phyloP scores from a whole-genome alignment of 192 early-diverging fungal species.

The Mortierella alpina region DNA sequence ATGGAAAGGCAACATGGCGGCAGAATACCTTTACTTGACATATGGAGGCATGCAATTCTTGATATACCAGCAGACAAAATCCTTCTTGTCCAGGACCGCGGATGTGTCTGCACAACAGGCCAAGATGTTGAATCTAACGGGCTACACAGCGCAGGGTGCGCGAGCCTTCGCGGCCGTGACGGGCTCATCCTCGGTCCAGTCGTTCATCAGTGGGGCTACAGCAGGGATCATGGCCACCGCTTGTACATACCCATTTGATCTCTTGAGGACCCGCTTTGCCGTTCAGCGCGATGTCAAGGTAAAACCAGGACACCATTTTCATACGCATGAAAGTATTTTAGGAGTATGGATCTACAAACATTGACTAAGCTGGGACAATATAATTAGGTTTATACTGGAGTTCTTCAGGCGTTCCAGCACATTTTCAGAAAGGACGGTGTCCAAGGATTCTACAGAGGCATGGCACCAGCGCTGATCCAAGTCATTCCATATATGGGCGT shows the following conservation, averaged over 20 bases:
- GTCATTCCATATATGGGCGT: conserved; percentile 97
- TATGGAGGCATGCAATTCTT: conserved; percentile 93
- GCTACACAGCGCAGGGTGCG: background rate
- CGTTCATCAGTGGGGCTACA: conserved; percentile 82
- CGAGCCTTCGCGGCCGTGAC: conserved; percentile 37
- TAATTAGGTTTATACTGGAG: conserved; percentile 69
- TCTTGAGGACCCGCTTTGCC: conserved; percentile 94
- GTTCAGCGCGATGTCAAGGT: conserved; percentile 74
- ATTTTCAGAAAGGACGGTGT: conserved; percentile 83
- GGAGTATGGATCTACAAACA: background rate
- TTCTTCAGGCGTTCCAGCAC: conserved; percentile 70
- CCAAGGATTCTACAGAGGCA: conserved; percentile 86
- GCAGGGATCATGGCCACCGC: conserved; percentile 85
- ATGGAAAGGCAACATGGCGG: conserved; percentile 95
- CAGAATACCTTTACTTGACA: conserved; percentile 91
- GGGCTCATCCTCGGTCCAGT: conserved; percentile 45
- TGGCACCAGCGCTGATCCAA: conserved; percentile 83
- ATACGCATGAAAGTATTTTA: background rate
- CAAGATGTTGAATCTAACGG: background rate
- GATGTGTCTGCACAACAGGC: conserved; percentile 11
- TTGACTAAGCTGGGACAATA: background rate
- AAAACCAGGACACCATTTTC: background rate
- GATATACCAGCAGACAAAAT: conserved; percentile 71
- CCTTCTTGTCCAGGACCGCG: conserved; percentile 38
- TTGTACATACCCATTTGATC: conserved; percentile 94